Base-by-base conservation (phyloP, 2,329 filamentous ascomycete genomes). In the Sporothrix pseudoabietina region DNA sequence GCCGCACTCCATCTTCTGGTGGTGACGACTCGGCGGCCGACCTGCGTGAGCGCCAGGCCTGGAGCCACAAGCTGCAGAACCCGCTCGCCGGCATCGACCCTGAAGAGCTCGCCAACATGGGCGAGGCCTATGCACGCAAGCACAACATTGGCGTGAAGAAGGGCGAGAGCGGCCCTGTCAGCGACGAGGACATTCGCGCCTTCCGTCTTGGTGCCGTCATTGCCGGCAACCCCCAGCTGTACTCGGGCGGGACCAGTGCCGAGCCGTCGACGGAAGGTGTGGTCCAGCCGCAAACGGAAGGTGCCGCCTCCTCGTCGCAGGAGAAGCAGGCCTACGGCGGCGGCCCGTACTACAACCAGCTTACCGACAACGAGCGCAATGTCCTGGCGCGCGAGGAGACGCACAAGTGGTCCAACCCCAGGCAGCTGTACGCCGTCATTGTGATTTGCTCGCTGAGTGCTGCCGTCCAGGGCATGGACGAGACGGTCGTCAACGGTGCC, bases 381-480 rank as follows among this genome's bases (percentile, higher is more conserved):
- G 83, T 87, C 5, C 81, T 94, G 54, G 83, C 86, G 12, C 84
- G 86, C 22, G 91, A 94, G 78, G 85, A 87, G 55, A 87, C 86
- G 0, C 85, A 92, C 78, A 89, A 88, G 75, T 94, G 91, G 91
- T 87, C 86, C 6, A 91, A 94, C 77, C 90, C 91, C 0, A 83
- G 79, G 75, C 86, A 87, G 79, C 84, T 93, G 68, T 92, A 92
- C 79, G 84, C 89, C 70, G 85, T 92, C 8, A 88, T 93, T 75
- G 78, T 89, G 16, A 83, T 90, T 49, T 92, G 89, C 77, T 91
- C 89, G n/a, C 84, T 88, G 26, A 90, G 87, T 59, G 91, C 91
- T 19, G 89, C 90, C 32, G 91, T 92, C 0, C 91, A 92, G 78
- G 90, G 90, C 77, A 91, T 91, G 88, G 89, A 92, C 79, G 88